Conservation (phyloP, 148 eudicot species). For the Rhododendron ovatum region DNA sequence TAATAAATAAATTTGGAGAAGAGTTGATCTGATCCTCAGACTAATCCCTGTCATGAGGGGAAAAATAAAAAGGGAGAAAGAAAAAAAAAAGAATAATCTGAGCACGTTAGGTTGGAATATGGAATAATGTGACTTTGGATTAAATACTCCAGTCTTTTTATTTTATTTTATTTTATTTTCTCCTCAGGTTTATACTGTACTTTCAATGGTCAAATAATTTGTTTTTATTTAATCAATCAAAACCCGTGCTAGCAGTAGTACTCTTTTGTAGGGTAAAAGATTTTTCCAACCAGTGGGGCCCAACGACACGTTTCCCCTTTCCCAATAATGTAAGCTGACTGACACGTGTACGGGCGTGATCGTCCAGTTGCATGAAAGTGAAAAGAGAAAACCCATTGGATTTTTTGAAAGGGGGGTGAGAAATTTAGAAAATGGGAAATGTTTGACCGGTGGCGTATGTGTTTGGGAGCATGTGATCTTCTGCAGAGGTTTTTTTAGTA, state of each 20-base stretch:
- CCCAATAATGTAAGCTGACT: background rate
- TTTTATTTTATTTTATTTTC: background rate
- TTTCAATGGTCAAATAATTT: background rate
- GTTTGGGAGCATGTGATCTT: background rate
- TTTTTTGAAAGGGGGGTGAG: background rate
- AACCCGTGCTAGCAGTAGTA: background rate
- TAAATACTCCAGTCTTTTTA: background rate
- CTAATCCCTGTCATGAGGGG: background rate
- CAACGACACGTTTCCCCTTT: background rate
- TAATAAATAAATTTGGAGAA: background rate
- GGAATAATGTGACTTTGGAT: background rate
- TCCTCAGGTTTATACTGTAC: background rate
- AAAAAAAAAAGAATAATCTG: background rate
- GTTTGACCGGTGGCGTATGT: constrained; percentile 1
- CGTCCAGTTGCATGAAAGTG: background rate
- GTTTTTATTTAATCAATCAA: background rate
- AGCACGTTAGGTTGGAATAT: background rate
- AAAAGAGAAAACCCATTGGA: background rate
- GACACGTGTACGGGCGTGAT: constrained; percentile 6
- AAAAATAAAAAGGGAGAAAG: background rate
- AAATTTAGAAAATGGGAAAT: background rate
- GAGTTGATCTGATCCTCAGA: background rate
- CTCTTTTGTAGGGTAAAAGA: background rate
- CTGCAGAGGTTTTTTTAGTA: background rate
- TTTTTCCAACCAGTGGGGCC: background rate